phyloP scores from a whole-genome alignment of 2,329 filamentous ascomycete species.

The Alternaria angustiovoidea region DNA sequence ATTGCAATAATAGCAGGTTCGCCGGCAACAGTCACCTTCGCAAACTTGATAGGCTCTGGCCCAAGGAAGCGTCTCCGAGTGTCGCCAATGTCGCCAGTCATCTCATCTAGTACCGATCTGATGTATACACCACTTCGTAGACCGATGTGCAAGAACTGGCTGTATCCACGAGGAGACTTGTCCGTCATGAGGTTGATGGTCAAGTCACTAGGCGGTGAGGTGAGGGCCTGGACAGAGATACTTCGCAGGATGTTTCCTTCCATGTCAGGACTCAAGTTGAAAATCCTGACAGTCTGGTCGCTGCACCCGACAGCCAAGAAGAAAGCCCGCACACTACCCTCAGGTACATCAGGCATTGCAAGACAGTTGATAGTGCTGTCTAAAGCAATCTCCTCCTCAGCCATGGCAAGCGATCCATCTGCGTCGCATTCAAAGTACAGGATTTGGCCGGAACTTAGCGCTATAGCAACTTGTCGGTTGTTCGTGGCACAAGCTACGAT shows the following conservation, averaged over 20 bases:
- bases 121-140: slow-evolving; percentile 96
- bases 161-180: slow-evolving; percentile 85
- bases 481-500: slow-evolving; percentile 96
- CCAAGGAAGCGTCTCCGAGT: slow-evolving; percentile 94
- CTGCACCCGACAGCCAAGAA: slow-evolving; percentile 97
- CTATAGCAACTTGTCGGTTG: slow-evolving; percentile 89
- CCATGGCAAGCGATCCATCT: slow-evolving; percentile 89
- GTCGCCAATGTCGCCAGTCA: slow-evolving; percentile 94
- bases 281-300: slow-evolving; percentile 92
- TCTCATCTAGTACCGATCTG: slow-evolving; percentile 90
- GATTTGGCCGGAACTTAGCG: slow-evolving; percentile 93
- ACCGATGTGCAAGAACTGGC: slow-evolving; percentile 94
- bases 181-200: slow-evolving; percentile 97
- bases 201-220: slow-evolving; percentile 85
- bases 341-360: slow-evolving; percentile 91
- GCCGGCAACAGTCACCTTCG: slow-evolving; percentile 86
- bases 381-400: slow-evolving; percentile 93
- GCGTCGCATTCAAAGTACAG: slow-evolving; percentile 98
- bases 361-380: slow-evolving; percentile 93
- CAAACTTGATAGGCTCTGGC: slow-evolving; percentile 86
- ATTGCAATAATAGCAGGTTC: slow-evolving; percentile 87
- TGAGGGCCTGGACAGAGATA: slow-evolving; percentile 93
- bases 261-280: slow-evolving; percentile 87
- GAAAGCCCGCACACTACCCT: slow-evolving; percentile 86
- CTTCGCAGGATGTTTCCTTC: slow-evolving; percentile 75